Evolutionary conservation across 1,139 yeast species (phyloP), one percentile per base, ranked within the genome.

Genomic region (Zygoascus hellenicus): DNA sequence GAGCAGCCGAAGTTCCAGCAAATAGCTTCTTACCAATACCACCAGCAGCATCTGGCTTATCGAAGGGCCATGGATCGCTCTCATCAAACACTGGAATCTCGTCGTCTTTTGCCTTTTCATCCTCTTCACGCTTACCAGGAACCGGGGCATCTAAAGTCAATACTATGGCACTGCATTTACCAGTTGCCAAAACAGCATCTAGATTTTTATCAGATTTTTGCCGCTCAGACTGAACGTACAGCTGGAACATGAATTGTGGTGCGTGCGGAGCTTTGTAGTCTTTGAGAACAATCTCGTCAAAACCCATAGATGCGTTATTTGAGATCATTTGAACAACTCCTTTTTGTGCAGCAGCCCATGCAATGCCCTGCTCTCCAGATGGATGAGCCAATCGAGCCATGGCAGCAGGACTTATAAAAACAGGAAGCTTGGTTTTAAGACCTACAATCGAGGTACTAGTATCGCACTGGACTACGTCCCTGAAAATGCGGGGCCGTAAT

Each of bases 121-220:
- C 81, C 53, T 75, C 74, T 55, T 77, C 81, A 58, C 95, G 75
- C 58, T 87, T 77, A n/a, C 95, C 95, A 48, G 86, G 74, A 46
- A 83, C 79, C 9, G 95, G 92, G 0, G 95, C 92, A 69, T 86
- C 95, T 11, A 86, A 88, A 0, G 94, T 84, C 38, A 84, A 75
- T 56, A 84, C 83, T n/a, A 84, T 68, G 0, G 86, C 94, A 62
- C 79, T 86, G 51, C 77, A 73, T 34, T 52, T 45, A 15, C 63
- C 63, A 1, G 65, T 59, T 6, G 38, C 55, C 14, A 60, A 47
- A 0, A 86, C 89, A 50, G 78, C 78, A 49, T 70, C 68, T 29
- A 84, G 75, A 53, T 81, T 69, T 17, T 70, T 62, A 39, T 72
- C 72, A 28, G 86, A 78, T 14, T 40, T 63, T 2, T 67, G 65